Evolutionary conservation across 306 rosid species (phyloP).

Genomic region (Inga leiocalycina): DNA sequence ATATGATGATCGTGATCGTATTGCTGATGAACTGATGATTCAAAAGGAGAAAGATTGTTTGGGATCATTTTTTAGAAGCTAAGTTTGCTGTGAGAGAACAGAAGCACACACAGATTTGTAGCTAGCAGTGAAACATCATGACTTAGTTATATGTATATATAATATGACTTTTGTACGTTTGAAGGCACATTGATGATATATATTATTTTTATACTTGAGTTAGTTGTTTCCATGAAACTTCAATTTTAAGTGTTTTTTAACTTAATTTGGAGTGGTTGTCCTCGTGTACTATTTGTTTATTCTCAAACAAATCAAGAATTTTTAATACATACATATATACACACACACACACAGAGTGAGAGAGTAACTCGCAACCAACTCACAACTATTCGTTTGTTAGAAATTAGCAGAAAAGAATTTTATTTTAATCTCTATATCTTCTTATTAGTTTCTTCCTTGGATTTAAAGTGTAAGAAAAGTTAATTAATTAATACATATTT

Average conservation of each 20-base stretch:
- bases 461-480: too few species aligned
- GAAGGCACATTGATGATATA: neutral
- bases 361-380: too few species aligned
- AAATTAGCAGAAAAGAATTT: too few species aligned
- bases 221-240: slow-evolving; percentile 9
- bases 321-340: too few species aligned
- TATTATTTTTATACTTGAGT: neutral
- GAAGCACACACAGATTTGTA: neutral
- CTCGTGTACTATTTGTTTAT: neutral
- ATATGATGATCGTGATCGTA: neutral
- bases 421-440: too few species aligned
- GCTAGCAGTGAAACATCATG: too few species aligned
- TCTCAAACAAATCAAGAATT: neutral
- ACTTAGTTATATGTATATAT: neutral
- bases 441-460: too few species aligned
- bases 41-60: neutral
- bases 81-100: neutral
- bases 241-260: neutral
- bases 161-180: neutral
- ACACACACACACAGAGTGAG: too few species aligned
- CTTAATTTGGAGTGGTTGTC: neutral
- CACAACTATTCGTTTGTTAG: too few species aligned
- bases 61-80: neutral
- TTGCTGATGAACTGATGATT: neutral
- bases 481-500: too few species aligned